Evolutionary conservation across 1,139 yeast species (phyloP).

Genomic region (Martiniozyma asiatica): DNA sequence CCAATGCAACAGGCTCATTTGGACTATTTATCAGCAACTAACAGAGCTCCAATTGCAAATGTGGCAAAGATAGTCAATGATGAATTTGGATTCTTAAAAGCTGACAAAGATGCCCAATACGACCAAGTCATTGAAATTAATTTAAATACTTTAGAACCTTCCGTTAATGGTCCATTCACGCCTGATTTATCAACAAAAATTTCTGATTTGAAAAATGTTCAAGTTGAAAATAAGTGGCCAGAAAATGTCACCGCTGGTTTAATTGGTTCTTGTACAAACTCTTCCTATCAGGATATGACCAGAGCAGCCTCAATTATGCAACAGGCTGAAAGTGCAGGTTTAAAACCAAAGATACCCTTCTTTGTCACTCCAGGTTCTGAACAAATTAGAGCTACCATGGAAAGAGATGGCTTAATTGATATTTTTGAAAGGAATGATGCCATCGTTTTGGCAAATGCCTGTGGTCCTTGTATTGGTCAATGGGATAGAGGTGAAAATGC

Average conservation of each 20-base stretch:
- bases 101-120: conserved; percentile 75
- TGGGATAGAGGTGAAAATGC: conserved; percentile 74
- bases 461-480: conserved; percentile 99
- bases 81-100: conserved; percentile 50
- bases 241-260: conserved; percentile 72
- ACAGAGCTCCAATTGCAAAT: conserved; percentile 69
- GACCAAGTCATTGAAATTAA: conserved; percentile 77
- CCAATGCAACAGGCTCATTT: conserved; percentile 86
- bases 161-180: conserved; percentile 89
- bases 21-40: conserved; percentile 70
- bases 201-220: conserved; percentile 53
- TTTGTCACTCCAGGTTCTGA: conserved; percentile 98
- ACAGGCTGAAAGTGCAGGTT: conserved; percentile 77
- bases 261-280: conserved; percentile 96
- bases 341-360: conserved; percentile 85
- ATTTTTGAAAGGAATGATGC: conserved; percentile 82
- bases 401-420: conserved; percentile 79
- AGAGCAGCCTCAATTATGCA: conserved; percentile 79
- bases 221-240: conserved; percentile 72
- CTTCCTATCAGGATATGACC: conserved; percentile 95
- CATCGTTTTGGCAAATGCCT: conserved; percentile 85
- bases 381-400: conserved; percentile 93
- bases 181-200: conserved; percentile 89
- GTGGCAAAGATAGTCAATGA: conserved; percentile 60
- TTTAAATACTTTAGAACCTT: conserved; percentile 68